phyloP scores from a whole-genome alignment of 306 rosid genomes.

The Cucumis hystrix region DNA sequence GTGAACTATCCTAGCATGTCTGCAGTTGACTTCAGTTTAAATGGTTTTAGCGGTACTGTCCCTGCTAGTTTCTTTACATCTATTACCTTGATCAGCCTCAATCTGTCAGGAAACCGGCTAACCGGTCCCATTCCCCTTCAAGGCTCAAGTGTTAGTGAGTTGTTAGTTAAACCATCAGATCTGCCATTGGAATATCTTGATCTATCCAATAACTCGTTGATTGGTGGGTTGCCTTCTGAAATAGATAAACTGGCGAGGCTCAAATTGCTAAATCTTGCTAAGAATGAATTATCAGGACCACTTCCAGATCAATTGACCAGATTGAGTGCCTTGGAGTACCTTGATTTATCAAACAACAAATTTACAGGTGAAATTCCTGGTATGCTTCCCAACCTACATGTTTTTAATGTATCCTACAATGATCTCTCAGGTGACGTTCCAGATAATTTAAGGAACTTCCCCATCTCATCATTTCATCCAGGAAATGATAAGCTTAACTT shows the following conservation, averaged over 20 bases:
- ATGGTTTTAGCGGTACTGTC: conserved; percentile 58
- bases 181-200: conserved; percentile 55
- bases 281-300: conserved; percentile 63
- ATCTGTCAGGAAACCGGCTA: conserved; percentile 73
- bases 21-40: conserved; percentile 64
- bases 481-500: conserved; percentile 47
- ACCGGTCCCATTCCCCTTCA: conserved; percentile 62
- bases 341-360: conserved; percentile 71
- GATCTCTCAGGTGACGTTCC: conserved; percentile 74
- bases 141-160: conserved; percentile 54
- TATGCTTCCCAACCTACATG: conserved; percentile 50
- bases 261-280: conserved; percentile 70
- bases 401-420: conserved; percentile 71
- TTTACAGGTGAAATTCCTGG: conserved; percentile 72
- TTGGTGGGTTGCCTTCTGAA: conserved; percentile 63
- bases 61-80: conserved; percentile 66
- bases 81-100: conserved; percentile 41
- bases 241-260: conserved; percentile 55
- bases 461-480: conserved; percentile 53
- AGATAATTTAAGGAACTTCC: conserved; percentile 45
- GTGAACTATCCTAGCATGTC: conserved; percentile 43
- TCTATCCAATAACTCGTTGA: conserved; percentile 58
- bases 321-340: conserved; percentile 52
- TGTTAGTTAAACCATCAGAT: conserved; percentile 46
- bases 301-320: conserved; percentile 67